Conservation (phyloP, 2,329 filamentous ascomycete species). For the Amphichorda felina region DNA sequence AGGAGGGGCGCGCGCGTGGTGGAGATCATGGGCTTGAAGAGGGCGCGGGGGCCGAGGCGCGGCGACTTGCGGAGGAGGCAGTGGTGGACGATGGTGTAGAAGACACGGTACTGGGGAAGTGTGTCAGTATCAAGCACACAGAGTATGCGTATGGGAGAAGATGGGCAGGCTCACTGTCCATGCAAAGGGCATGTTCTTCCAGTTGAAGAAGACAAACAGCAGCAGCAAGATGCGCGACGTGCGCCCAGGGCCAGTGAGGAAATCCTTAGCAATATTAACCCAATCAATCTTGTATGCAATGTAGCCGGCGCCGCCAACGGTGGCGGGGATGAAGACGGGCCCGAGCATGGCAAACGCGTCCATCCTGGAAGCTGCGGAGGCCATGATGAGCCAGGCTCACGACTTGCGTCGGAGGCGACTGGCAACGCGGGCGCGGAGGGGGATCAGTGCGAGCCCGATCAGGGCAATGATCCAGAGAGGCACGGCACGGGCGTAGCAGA, state of each 20-base stretch:
- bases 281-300: constrained; percentile 33
- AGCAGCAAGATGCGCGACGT: constrained; percentile 40
- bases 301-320: constrained; percentile 31
- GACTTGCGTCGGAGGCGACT: constrained; percentile 19
- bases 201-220: constrained; percentile 48
- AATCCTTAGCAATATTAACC: constrained; percentile 22
- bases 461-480: constrained; percentile 30
- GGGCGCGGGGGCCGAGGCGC: constrained; percentile 43
- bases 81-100: constrained; percentile 44
- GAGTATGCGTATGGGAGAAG: no score
- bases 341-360: constrained; percentile 18
- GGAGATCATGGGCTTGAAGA: constrained; percentile 63
- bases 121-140: constrained; percentile 1
- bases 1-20: constrained; percentile 54
- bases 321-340: constrained; percentile 29
- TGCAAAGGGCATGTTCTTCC: constrained; percentile 62
- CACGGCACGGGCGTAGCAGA: constrained; percentile 25
- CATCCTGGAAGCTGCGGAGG: constrained; percentile 19
- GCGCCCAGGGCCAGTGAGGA: constrained; percentile 42
- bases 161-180: constrained; percentile 58
- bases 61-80: constrained; percentile 34
- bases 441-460: constrained; percentile 5
- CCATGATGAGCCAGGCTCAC: constrained; percentile 13
- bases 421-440: constrained; percentile 1
- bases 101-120: constrained; percentile 39